Evolutionary conservation across 208 protist genomes (phyloP).

Genomic region (Leishmania amazonensis): DNA sequence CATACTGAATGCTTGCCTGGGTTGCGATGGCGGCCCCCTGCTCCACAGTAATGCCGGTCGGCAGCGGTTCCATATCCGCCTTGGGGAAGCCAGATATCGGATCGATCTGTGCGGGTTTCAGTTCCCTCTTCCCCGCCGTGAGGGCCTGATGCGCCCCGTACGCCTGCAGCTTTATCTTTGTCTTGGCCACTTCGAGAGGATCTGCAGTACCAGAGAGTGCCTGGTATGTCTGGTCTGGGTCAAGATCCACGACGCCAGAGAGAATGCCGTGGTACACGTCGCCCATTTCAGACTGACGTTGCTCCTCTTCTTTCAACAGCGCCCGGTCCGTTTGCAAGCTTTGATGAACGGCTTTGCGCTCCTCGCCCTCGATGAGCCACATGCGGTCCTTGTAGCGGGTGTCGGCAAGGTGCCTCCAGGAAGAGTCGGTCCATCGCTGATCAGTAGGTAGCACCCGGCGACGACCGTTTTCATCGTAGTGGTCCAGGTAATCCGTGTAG

Average conservation of each 20-base stretch:
- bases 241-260: constrained; percentile 79
- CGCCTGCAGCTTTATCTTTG: constrained; percentile 85
- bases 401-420: constrained; percentile 90
- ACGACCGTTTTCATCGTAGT: constrained; percentile 88
- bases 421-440: constrained; percentile 89
- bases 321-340: constrained; percentile 60
- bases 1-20: constrained; percentile 74
- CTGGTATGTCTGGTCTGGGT: constrained; percentile 88
- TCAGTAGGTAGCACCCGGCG: constrained; percentile 83
- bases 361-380: constrained; percentile 91
- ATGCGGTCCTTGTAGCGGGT: constrained; percentile 88
- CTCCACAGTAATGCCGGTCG: constrained; percentile 84
- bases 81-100: constrained; percentile 81
- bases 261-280: constrained; percentile 80
- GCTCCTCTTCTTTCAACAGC: constrained; percentile 76
- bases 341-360: constrained; percentile 84
- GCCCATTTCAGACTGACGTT: constrained; percentile 82
- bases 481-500: constrained; percentile 92
- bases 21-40: constrained; percentile 78
- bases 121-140: constrained; percentile 33
- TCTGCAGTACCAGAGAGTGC: constrained; percentile 83
- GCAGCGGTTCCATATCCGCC: constrained; percentile 72
- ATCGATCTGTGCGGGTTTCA: constrained; percentile 49
- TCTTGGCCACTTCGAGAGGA: constrained; percentile 81
- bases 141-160: constrained; percentile 79